phyloP scores from a whole-genome alignment of 1,284 basidiomycete genomes.

The Microstroma glucosiphilum region DNA sequence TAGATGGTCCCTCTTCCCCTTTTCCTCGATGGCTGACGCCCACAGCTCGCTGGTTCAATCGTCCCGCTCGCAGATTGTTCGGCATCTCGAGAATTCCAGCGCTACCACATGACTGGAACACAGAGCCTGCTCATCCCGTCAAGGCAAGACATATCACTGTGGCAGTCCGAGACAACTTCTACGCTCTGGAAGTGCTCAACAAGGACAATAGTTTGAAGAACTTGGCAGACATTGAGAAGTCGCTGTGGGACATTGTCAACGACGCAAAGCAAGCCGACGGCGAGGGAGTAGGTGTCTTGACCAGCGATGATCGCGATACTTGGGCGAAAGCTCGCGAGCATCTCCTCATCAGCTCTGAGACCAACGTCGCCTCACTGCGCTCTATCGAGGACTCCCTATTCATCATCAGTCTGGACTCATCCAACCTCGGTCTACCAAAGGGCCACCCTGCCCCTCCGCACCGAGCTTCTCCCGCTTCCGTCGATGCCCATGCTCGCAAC shows the following conservation, averaged over 20 bases:
- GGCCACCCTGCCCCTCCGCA: constrained; percentile 33
- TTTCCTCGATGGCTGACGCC: constrained; percentile 21
- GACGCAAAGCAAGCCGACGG: constrained; percentile 63
- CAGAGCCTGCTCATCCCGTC: constrained; percentile 51
- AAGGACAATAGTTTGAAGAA: constrained; percentile 51
- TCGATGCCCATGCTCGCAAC: constrained; percentile 74
- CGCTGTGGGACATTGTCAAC: constrained; percentile 62
- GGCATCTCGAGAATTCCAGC: constrained; percentile 49
- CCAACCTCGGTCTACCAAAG: constrained; percentile 50
- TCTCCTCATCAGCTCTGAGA: constrained; percentile 63
- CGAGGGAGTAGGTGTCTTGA: constrained; percentile 64
- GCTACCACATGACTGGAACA: constrained; percentile 53
- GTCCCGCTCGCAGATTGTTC: constrained; percentile 60
- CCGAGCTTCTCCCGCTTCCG: constrained; percentile 61
- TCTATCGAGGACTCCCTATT: constrained; percentile 71
- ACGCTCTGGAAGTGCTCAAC: constrained; percentile 63
- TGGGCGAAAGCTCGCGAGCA: constrained; percentile 79
- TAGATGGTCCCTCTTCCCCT: constrained; percentile 7
- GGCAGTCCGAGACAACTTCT: constrained; percentile 73
- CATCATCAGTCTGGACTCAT: constrained; percentile 60
- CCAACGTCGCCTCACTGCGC: constrained; percentile 61
- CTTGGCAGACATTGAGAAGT: constrained; percentile 62
- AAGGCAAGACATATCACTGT: constrained; percentile 64
- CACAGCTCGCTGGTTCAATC: constrained; percentile 50
- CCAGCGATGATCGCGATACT: constrained; percentile 70